Base-by-base conservation (phyloP, 768 basidiomycete genomes). In the Lentinula raphanica region DNA sequence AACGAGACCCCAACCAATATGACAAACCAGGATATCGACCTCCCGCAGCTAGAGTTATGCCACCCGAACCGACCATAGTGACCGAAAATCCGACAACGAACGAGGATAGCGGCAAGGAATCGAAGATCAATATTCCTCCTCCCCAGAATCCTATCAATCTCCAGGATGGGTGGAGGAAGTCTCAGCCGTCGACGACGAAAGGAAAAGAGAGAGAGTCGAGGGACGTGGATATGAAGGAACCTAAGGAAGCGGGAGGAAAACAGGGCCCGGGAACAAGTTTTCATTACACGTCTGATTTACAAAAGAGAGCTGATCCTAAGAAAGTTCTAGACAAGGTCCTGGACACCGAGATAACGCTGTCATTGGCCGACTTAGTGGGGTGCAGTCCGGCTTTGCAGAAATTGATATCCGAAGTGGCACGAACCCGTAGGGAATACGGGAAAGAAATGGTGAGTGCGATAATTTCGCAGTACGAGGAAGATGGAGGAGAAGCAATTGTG, bases 131-230 rank as follows among this genome's bases (percentile, higher is more conserved):
- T 32, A 32, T 58, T 39, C 21, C 51, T 3, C 58, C 51, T 3
- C 58, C 51, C 0, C 19, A 5, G 3, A 54, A 59, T 46, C 58
- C 58, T 19, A 59, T 59, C 27, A 59, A 59, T 32, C 5, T 8
- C 1, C 17, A 53, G 7, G 36, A 54, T 2, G 58, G 58, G 36
- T 59, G 58, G 58, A 59, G 54, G 19, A 51, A 17, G 2, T 59
- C 42, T 6, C 28, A 44, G 28, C 19, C 32, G 19, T 6, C 2
- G 51, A 7, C n/a, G n/a, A n/a, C n/a, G n/a, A n/a, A n/a, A n/a
- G n/a, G n/a, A n/a, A n/a, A n/a, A n/a, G n/a, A n/a, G n/a, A n/a
- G n/a, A 25, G 38, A 39, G 51, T 28, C 21, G 27, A 19, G 36
- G 21, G 53, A 42, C 25, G 50, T 31, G 48, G 27, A 29, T 12